These are phyloP conservation scores for Dissophora ornata DNA, from an alignment of 192 early-diverging fungal species.

Conservation along the genomic window DNA sequence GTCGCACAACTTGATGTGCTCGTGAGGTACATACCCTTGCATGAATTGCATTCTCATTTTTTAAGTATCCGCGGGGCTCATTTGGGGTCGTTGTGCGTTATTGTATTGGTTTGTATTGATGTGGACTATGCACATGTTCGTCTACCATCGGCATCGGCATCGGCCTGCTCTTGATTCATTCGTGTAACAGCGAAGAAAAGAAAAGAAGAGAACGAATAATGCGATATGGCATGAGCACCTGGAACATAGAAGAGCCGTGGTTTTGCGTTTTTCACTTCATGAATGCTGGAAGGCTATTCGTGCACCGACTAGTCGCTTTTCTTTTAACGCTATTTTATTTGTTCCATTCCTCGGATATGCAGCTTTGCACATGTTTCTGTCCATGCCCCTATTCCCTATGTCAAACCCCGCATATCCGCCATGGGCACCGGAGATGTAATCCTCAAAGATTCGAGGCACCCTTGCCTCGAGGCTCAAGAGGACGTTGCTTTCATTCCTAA, in stretches of 20 bases:
- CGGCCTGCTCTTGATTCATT: background rate
- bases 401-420: constrained; percentile 76
- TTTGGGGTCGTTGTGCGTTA: no score
- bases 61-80: background rate
- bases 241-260: no score
- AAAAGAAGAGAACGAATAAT: no score
- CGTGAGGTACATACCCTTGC: constrained; percentile 66
- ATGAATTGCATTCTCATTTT: background rate
- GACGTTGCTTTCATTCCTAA: constrained; percentile 95
- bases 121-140: no score
- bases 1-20: constrained; percentile 91
- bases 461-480: constrained; percentile 93
- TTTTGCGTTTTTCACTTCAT: no score
- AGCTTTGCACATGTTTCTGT: constrained; percentile 89
- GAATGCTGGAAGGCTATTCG: background rate
- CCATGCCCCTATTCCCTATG: constrained; percentile 85
- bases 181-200: constrained; percentile 19
- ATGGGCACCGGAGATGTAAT: constrained; percentile 74
- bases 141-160: no score
- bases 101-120: no score
- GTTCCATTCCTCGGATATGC: background rate
- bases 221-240: background rate
- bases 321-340: no score
- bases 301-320: no score
- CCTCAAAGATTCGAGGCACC: constrained; percentile 84